Evolutionary conservation across 2,329 filamentous ascomycete species (phyloP).

Genomic region (Fusarium keratoplasticum): DNA sequence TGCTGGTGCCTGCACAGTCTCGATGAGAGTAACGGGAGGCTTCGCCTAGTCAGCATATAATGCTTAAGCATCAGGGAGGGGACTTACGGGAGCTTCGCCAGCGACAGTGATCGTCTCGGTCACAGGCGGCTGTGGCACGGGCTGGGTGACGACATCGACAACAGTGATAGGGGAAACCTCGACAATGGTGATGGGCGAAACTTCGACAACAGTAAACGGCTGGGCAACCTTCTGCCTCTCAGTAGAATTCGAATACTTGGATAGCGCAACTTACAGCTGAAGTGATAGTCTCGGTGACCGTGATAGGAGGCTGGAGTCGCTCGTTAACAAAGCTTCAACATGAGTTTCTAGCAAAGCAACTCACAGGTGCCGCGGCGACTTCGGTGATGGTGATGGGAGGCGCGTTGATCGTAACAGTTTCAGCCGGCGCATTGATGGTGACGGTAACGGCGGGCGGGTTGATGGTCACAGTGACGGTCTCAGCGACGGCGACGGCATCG

Average conservation of each 20-base stretch:
- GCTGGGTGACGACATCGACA: constrained; percentile 5
- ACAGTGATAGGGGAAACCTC: constrained; percentile 8
- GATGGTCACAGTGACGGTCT: constrained; percentile 36
- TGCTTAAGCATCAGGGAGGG: not conserved
- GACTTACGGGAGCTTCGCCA: constrained; percentile 35
- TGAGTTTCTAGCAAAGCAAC: not conserved
- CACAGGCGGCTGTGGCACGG: not conserved
- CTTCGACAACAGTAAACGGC: constrained; percentile 33
- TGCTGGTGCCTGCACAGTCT: constrained; percentile 28
- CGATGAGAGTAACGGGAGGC: constrained; percentile 34
- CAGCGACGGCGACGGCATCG: not conserved
- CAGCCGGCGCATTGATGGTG: not conserved
- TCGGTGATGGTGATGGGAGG: constrained; percentile 25
- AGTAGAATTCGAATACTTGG: not conserved
- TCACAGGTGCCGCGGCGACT: constrained; percentile 29
- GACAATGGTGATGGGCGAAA: constrained; percentile 23
- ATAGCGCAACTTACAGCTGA: constrained; percentile 6
- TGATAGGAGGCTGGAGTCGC: constrained; percentile 19
- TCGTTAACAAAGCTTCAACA: not conserved
- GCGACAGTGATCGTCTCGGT: constrained; percentile 17
- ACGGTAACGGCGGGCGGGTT: constrained; percentile 21
- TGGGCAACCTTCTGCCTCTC: not conserved
- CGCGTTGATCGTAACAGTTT: constrained; percentile 33
- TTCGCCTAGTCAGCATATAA: constrained; percentile 9
- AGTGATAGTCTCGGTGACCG: constrained; percentile 23